These are phyloP conservation scores for Umbellularia californica DNA, from an alignment of 164 flowering plant genomes.

Conservation along the genomic window DNA sequence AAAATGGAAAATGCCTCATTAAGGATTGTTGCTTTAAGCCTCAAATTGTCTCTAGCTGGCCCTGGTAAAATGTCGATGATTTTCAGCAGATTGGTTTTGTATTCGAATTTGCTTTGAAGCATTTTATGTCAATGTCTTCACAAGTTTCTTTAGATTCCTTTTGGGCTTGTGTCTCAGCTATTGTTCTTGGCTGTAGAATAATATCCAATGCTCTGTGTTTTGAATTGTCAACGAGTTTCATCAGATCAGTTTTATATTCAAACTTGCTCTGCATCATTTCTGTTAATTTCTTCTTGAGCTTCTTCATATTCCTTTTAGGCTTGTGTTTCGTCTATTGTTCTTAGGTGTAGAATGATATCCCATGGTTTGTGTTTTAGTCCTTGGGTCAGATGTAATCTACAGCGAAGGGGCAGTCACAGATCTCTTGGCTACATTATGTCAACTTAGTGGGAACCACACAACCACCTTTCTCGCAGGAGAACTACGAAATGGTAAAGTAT, in stretches of 20 bases:
- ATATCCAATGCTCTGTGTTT: neutral
- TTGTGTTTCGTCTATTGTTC: neutral
- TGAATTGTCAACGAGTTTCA: neutral
- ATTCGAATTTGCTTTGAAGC: too few species aligned
- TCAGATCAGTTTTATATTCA: too few species aligned
- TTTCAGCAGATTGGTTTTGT: neutral
- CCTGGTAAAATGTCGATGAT: neutral
- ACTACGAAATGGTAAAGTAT: slow-evolving; percentile 66
- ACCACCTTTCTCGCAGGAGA: slow-evolving; percentile 79
- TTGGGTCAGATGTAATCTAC: slow-evolving; percentile 86
- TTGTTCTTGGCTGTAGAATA: neutral
- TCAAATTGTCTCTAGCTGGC: too few species aligned
- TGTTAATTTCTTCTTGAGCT: neutral
- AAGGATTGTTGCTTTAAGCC: too few species aligned
- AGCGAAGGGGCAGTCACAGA: slow-evolving; percentile 79
- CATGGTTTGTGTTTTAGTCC: slow-evolving; percentile 32
- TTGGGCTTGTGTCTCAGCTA: neutral
- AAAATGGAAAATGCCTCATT: too few species aligned
- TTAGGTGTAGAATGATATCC: neutral
- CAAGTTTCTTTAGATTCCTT: neutral
- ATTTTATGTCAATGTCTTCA: too few species aligned
- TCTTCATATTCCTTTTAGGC: neutral
- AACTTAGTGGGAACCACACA: slow-evolving; percentile 62
- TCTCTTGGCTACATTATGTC: slow-evolving; percentile 52
- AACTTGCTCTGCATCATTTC: too few species aligned